A percentile compares a stretch with the other conserved stretches of the same genome.
Conservation (phyloP, 2,329 filamentous ascomycete genomes). For the Colletotrichum salicis region DNA sequence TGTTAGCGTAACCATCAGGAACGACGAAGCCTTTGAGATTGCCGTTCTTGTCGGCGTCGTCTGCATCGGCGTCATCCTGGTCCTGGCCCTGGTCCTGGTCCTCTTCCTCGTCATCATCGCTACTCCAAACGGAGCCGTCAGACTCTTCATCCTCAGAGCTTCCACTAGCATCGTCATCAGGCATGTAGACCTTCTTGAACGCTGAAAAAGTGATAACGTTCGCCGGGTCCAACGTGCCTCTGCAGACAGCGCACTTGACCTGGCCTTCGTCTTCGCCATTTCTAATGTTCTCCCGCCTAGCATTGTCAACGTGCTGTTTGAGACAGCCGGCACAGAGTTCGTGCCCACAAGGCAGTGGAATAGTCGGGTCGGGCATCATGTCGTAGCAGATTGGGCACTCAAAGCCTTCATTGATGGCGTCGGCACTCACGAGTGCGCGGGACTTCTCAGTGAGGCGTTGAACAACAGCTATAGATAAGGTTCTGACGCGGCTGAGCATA, state of each 20-base stretch:
- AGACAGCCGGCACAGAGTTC: conserved; percentile 83
- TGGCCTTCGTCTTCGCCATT: conserved; percentile 68
- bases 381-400: conserved; percentile 89
- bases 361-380: conserved; percentile 73
- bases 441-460: conserved; percentile 64
- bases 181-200: conserved; percentile 79
- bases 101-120: conserved; percentile 45
- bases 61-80: conserved; percentile 38
- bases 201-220: conserved; percentile 78
- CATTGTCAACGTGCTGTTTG: conserved; percentile 71
- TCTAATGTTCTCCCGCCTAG: conserved; percentile 63
- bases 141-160: conserved; percentile 46
- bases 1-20: conserved; percentile 44
- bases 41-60: conserved; percentile 48
- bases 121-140: conserved; percentile 45
- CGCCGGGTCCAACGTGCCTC: conserved; percentile 71
- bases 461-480: conserved; percentile 70
- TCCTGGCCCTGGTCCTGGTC: conserved; percentile 47
- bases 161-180: conserved; percentile 53
- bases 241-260: conserved; percentile 81
- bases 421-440: conserved; percentile 44
- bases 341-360: conserved; percentile 89
- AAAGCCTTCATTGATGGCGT: conserved; percentile 59
- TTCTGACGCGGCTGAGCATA: conserved; percentile 71
- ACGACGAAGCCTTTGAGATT: conserved; percentile 68